These are phyloP conservation scores for Solanum chaucha DNA, from an alignment of 257 asterid species.

Conservation along the genomic window DNA sequence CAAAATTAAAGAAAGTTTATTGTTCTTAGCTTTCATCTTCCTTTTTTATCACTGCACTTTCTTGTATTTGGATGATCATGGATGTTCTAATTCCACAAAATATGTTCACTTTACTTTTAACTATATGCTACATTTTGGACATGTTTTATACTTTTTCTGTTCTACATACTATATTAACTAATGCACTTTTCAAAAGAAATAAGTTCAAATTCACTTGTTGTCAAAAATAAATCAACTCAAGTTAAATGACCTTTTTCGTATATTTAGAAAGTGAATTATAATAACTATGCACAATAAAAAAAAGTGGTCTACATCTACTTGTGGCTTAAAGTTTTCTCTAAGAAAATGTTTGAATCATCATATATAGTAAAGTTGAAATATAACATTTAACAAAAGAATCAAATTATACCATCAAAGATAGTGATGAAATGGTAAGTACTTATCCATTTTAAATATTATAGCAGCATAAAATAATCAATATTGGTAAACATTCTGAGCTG, in stretches of 20 bases:
- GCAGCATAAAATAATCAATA: not conserved
- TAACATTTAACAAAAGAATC: not conserved
- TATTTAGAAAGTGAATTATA: not conserved
- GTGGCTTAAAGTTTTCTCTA: not conserved
- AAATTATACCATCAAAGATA: not conserved
- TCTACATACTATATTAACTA: not conserved
- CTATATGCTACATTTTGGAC: not conserved
- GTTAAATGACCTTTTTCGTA: not conserved
- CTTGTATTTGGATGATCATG: not conserved
- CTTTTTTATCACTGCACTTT: not conserved
- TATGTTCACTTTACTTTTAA: not conserved
- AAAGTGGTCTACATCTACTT: no score
- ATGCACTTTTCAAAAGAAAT: not conserved
- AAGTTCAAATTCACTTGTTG: not conserved
- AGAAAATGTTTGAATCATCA: not conserved
- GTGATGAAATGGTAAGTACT: not conserved
- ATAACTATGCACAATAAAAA: no score
- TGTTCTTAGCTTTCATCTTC: not conserved
- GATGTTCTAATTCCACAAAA: not conserved
- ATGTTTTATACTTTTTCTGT: not conserved
- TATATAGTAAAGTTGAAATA: not conserved
- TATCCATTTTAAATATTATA: not conserved
- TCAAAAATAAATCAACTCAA: not conserved
- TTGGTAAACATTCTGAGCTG: not conserved
- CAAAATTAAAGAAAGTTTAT: not conserved